Conservation (phyloP, 495 filamentous ascomycete genomes). For the Neurospora sp. region DNA sequence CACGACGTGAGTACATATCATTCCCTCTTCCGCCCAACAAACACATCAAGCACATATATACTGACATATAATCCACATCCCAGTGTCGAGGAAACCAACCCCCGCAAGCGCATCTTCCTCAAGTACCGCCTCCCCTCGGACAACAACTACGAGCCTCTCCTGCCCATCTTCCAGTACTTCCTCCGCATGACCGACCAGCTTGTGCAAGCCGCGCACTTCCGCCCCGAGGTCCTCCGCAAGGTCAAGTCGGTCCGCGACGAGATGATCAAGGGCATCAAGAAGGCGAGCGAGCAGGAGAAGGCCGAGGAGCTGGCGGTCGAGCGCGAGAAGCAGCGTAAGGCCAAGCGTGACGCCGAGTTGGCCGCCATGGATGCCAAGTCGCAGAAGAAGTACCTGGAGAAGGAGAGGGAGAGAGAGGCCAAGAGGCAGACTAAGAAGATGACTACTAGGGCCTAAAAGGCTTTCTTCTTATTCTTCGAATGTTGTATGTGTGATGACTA, state of each 20-base stretch:
- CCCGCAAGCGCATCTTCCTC: slow-evolving; percentile 79
- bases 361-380: slow-evolving; percentile 81
- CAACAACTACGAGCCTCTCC: slow-evolving; percentile 51
- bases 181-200: slow-evolving; percentile 75
- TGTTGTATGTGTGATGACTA: neutral
- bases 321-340: slow-evolving; percentile 79
- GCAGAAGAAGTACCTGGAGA: slow-evolving; percentile 90
- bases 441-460: slow-evolving; percentile 37
- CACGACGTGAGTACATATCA: slow-evolving; percentile 51
- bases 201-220: slow-evolving; percentile 68
- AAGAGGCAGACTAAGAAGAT: slow-evolving; percentile 64
- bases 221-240: slow-evolving; percentile 80
- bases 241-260: slow-evolving; percentile 72
- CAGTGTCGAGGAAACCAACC: slow-evolving; percentile 75
- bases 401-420: slow-evolving; percentile 74
- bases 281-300: slow-evolving; percentile 81
- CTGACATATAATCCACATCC: slow-evolving; percentile 10
- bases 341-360: slow-evolving; percentile 78
- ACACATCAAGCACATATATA: neutral
- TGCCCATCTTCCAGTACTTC: slow-evolving; percentile 75
- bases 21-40: neutral
- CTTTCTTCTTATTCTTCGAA: neutral
- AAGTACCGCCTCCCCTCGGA: slow-evolving; percentile 60
- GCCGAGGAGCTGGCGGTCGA: slow-evolving; percentile 74
- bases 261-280: slow-evolving; percentile 67